Evolutionary conservation across 1,284 basidiomycete species (phyloP).

Genomic region (Schizophyllum commune): DNA sequence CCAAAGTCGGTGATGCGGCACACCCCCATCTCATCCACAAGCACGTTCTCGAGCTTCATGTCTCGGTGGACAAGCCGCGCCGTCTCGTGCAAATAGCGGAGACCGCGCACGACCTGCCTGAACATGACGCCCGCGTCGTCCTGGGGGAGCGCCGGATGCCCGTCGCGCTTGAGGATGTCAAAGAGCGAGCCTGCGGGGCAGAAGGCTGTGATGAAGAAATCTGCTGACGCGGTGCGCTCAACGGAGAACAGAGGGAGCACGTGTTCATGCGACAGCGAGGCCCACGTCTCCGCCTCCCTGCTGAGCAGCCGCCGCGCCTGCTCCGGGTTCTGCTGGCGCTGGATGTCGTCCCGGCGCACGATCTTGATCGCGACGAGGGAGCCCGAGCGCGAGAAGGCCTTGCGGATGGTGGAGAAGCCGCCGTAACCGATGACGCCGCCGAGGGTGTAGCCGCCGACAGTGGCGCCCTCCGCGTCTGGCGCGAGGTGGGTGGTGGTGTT

Average conservation of each 20-base stretch:
- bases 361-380: conserved; percentile 79
- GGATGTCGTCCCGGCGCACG: conserved; percentile 50
- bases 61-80: conserved; percentile 83
- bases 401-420: conserved; percentile 81
- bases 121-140: conserved; percentile 87
- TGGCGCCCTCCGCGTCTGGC: conserved; percentile 53
- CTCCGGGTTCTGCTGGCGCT: conserved; percentile 38
- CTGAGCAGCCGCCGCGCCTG: conserved; percentile 52
- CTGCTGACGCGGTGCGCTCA: conserved; percentile 57
- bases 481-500: conserved; percentile 13
- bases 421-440: conserved; percentile 78
- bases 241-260: conserved; percentile 77
- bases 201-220: conserved; percentile 79
- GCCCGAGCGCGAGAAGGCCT: conserved; percentile 61
- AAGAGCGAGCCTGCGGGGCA: conserved; percentile 83
- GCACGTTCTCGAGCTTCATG: conserved; percentile 94
- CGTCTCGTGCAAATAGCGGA: conserved; percentile 80
- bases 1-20: conserved; percentile 85
- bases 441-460: conserved; percentile 66
- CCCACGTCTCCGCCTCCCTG: conserved; percentile 79
- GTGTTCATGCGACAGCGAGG: conserved; percentile 65
- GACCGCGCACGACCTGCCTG: conserved; percentile 80
- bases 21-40: conserved; percentile 79
- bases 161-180: conserved; percentile 74
- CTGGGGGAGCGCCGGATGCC: conserved; percentile 52